Percentiles rank a stretch among this genome's conserved stretches.
Evolutionary conservation across 2,329 filamentous ascomycete species (phyloP).

Genomic region (Xylaria multiplex): DNA sequence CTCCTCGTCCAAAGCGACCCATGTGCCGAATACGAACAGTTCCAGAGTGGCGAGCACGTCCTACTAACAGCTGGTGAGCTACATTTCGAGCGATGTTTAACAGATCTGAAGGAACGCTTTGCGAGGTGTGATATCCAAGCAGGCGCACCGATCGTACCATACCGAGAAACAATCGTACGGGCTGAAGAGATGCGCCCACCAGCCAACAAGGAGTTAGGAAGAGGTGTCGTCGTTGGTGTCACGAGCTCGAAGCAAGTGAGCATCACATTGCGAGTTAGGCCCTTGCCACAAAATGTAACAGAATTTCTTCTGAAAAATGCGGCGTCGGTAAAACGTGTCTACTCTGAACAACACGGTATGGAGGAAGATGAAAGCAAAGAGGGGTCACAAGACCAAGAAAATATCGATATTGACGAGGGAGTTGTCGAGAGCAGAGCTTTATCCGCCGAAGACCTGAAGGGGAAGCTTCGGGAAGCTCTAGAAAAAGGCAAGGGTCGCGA

Average conservation of each 20-base stretch:
- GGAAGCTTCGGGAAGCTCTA: slow-evolving; percentile 74
- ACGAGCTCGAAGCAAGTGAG: slow-evolving; percentile 89
- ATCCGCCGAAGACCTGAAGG: slow-evolving; percentile 79
- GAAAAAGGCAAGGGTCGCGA: slow-evolving; percentile 78
- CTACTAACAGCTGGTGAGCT: slow-evolving; percentile 92
- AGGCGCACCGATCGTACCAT: slow-evolving; percentile 93
- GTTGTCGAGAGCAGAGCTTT: slow-evolving; percentile 70
- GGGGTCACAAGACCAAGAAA: slow-evolving; percentile 51
- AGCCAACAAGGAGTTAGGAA: slow-evolving; percentile 83
- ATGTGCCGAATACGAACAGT: slow-evolving; percentile 93
- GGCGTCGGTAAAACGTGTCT: slow-evolving; percentile 80
- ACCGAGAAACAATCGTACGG: slow-evolving; percentile 88
- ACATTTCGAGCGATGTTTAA: slow-evolving; percentile 92
- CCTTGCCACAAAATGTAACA: slow-evolving; percentile 80
- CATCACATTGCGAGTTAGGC: slow-evolving; percentile 78
- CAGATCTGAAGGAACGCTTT: slow-evolving; percentile 91
- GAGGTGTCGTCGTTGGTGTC: slow-evolving; percentile 78
- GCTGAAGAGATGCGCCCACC: slow-evolving; percentile 92
- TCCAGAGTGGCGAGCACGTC: slow-evolving; percentile 93
- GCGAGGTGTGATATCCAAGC: slow-evolving; percentile 94
- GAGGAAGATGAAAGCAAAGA: slow-evolving; percentile 51
- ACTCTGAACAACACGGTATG: slow-evolving; percentile 72
- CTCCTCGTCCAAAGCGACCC: slow-evolving; percentile 94
- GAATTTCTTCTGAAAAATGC: slow-evolving; percentile 86
- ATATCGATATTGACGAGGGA: slow-evolving; percentile 64